phyloP scores from a whole-genome alignment of 2,329 filamentous ascomycete species.

The Trichoderma endophyticum region DNA sequence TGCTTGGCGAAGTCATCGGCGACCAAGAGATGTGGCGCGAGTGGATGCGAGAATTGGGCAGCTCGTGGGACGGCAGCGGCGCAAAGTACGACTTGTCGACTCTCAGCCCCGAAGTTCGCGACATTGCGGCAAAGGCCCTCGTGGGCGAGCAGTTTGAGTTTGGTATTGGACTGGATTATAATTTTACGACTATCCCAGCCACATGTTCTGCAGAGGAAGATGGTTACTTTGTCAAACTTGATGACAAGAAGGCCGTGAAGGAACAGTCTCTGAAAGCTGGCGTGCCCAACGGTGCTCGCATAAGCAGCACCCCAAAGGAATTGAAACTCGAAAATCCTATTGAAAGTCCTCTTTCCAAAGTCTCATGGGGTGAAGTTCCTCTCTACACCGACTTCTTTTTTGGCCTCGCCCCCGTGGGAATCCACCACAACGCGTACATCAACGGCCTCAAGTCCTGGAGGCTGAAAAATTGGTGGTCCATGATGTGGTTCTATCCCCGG shows the following conservation, averaged over 20 bases:
- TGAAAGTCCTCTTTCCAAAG: not conserved
- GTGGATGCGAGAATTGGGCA: not conserved
- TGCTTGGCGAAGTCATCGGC: constrained; percentile 38
- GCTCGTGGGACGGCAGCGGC: constrained; percentile 32
- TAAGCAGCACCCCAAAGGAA: not conserved
- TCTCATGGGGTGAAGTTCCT: not conserved
- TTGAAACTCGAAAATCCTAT: not conserved
- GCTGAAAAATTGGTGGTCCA: not conserved
- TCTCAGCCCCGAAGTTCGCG: constrained; percentile 23
- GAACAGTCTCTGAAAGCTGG: constrained; percentile 27
- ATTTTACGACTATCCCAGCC: constrained; percentile 33
- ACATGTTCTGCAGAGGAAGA: constrained; percentile 35
- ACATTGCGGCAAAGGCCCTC: constrained; percentile 30
- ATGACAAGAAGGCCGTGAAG: constrained; percentile 25
- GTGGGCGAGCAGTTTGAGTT: constrained; percentile 35
- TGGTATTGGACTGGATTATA: constrained; percentile 39
- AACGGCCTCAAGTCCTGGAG: not conserved
- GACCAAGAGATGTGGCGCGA: constrained; percentile 38
- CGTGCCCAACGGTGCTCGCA: not conserved
- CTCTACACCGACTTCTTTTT: constrained; percentile 7
- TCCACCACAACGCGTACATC: constrained; percentile 14
- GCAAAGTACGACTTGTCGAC: constrained; percentile 19
- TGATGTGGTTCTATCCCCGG: constrained; percentile 6
- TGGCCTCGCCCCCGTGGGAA: not conserved
- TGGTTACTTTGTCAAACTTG: constrained; percentile 33